Percentiles rank a stretch among this genome's conserved stretches.
phyloP scores from a whole-genome alignment of 495 filamentous ascomycete species.

The Xylaria sp. region DNA sequence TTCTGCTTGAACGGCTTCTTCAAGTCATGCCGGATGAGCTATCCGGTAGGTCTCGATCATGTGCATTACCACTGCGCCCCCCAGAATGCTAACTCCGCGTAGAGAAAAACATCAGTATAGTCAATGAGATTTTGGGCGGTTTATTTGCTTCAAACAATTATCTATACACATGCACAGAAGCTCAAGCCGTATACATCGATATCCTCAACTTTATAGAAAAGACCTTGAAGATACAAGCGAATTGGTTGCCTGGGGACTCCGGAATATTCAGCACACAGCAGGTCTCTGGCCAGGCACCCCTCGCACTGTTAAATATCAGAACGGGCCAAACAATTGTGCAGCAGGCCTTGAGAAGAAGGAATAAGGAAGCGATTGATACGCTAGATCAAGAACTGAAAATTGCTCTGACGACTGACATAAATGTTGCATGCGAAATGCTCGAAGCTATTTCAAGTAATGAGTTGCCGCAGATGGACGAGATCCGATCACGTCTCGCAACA shows the following conservation, averaged over 20 bases:
- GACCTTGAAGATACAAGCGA: neutral
- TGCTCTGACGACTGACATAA: slow-evolving; percentile 32
- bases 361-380: neutral
- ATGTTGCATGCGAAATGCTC: slow-evolving; percentile 37
- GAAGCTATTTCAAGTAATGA: slow-evolving; percentile 32
- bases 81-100: slow-evolving; percentile 6
- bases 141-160: slow-evolving; percentile 26
- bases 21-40: slow-evolving; percentile 46
- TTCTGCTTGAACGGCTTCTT: slow-evolving; percentile 56
- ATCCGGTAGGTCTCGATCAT: slow-evolving; percentile 35
- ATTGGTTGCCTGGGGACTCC: neutral
- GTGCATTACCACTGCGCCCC: neutral
- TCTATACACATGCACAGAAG: slow-evolving; percentile 43
- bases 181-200: slow-evolving; percentile 50
- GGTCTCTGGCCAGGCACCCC: neutral
- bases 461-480: slow-evolving; percentile 16
- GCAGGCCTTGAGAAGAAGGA: slow-evolving; percentile 22
- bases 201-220: slow-evolving; percentile 45
- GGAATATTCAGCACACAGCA: neutral
- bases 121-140: slow-evolving; percentile 27
- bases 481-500: slow-evolving; percentile 14
- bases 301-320: slow-evolving; percentile 35
- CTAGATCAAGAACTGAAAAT: slow-evolving; percentile 26
- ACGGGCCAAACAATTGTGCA: slow-evolving; percentile 30
- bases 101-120: slow-evolving; percentile 31